Conservation (phyloP, 2,329 filamentous ascomycete species). For the Pestalotiopsis sp. region DNA sequence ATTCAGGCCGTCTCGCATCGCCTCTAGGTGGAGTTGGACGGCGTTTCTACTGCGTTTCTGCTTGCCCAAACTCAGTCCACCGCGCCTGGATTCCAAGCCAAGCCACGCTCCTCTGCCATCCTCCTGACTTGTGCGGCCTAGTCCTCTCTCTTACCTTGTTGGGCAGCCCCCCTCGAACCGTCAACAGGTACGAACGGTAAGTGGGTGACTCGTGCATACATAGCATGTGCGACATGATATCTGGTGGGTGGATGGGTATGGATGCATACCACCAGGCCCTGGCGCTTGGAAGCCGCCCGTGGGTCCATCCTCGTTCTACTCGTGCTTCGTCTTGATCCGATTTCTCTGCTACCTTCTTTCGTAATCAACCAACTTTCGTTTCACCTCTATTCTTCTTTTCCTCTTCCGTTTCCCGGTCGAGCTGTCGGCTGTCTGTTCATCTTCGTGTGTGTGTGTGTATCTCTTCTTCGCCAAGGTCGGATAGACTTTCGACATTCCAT, state of each 20-base stretch:
- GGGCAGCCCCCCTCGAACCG: not conserved
- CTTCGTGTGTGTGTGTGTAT: constrained; percentile 15
- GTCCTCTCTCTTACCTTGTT: not conserved
- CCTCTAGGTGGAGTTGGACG: constrained; percentile 17
- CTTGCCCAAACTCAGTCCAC: constrained; percentile 8
- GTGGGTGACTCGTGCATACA: constrained; percentile 2
- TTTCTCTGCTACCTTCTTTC: constrained; percentile 17
- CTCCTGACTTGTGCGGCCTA: constrained; percentile 16
- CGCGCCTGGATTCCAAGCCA: not conserved
- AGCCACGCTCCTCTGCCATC: constrained; percentile 13
- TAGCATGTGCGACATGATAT: not conserved
- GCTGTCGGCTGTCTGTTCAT: constrained; percentile 21
- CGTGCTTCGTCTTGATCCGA: constrained; percentile 21
- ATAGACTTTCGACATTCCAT: constrained; percentile 26
- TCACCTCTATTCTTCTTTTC: constrained; percentile 18
- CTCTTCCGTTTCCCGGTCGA: constrained; percentile 21
- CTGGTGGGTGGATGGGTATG: not conserved
- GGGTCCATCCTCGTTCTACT: not conserved
- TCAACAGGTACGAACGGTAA: not conserved
- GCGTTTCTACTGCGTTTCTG: constrained; percentile 29
- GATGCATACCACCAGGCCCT: constrained; percentile 15
- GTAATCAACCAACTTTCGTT: constrained; percentile 23
- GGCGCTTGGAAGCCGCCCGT: constrained; percentile 27
- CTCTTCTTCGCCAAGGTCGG: constrained; percentile 20
- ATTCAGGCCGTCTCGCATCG: constrained; percentile 14